Evolutionary conservation across 1,284 basidiomycete genomes (phyloP).

Genomic region (Melampsora medusae): DNA sequence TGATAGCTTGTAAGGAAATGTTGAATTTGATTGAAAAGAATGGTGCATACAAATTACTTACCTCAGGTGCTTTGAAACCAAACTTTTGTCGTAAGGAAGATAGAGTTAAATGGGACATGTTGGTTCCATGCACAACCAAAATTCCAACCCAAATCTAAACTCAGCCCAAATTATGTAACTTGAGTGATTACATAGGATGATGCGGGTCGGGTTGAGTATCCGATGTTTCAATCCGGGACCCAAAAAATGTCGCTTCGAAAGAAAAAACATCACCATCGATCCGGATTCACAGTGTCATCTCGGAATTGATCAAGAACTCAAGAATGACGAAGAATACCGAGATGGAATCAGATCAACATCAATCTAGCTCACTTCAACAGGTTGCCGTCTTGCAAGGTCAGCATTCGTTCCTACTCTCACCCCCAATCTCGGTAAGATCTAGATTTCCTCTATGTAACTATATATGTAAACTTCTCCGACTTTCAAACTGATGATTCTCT

Average conservation of each 20-base stretch:
- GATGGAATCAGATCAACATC: not conserved
- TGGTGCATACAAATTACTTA: not conserved
- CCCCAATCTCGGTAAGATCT: not conserved
- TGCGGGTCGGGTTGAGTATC: not conserved
- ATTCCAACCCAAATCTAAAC: too few species aligned
- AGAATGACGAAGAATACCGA: not conserved
- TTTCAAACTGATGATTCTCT: not conserved
- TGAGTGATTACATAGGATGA: too few species aligned
- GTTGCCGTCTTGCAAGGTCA: conserved; percentile 4
- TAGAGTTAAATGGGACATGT: conserved; percentile 4
- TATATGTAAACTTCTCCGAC: not conserved
- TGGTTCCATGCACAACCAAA: not conserved
- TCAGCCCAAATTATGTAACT: too few species aligned
- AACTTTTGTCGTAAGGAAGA: conserved; percentile 8
- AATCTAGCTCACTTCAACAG: not conserved
- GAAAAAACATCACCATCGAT: not conserved
- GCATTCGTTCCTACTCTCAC: conserved; percentile 1
- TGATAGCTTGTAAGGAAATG: not conserved
- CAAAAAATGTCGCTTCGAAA: not conserved
- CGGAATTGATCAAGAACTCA: not conserved
- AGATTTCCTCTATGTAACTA: not conserved
- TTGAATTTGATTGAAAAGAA: not conserved
- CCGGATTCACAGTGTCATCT: not conserved
- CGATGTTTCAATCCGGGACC: not conserved
- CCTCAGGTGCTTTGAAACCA: not conserved